Base-by-base conservation (phyloP, 495 filamentous ascomycete genomes). In the Trichocladium antarcticum region DNA sequence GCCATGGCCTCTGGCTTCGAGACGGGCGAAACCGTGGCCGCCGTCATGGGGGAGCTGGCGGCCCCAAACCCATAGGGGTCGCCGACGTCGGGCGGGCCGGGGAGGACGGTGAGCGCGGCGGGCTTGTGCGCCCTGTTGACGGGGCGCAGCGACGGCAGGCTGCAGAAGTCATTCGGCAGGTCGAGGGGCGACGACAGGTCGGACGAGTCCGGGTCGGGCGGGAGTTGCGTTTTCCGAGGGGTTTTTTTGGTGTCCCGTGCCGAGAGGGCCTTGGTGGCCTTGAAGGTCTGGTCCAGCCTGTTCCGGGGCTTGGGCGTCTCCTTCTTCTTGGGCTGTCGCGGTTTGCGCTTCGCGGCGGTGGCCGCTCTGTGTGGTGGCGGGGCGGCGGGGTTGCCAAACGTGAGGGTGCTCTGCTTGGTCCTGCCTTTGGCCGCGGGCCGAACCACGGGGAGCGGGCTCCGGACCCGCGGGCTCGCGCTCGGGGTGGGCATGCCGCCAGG, bases 401-500 rank as follows among this genome's bases (percentile, higher is more conserved):
- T 28, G 24, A 74, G 62, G 32, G 58, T 71, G 46, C 60, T 67
- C 42, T 74, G 70, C 48, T 68, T 73, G 1, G 55, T 34, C 31
- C 53, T 58, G 28, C 11, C 21, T 45, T 61, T 65, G 53, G 31
- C 11, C 7, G 37, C 40, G 15, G 62, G 49, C 49, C 68, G 65
- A 17, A 47, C 37, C 8, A 38, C 42, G 58, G 72, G 68, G 56
- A 75, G 55, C 56, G 67, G 60, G 59, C 65, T 72, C 42, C 76
- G 70, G 17, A 65, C 73, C 68, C 62, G 67, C 49, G 75, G 79
- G 52, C 71, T 81, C 0, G 75, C 71, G 50, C 71, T 73, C 39
- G 84, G 83, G 11, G 82, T 86, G n/a, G 78, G 74, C 39, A 85
- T 79, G 32, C 77, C 78, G 15, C 42, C 51, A 20, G 49, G 53